Base-by-base conservation (phyloP, 1,284 basidiomycete genomes). In the Pholiota adiposa region DNA sequence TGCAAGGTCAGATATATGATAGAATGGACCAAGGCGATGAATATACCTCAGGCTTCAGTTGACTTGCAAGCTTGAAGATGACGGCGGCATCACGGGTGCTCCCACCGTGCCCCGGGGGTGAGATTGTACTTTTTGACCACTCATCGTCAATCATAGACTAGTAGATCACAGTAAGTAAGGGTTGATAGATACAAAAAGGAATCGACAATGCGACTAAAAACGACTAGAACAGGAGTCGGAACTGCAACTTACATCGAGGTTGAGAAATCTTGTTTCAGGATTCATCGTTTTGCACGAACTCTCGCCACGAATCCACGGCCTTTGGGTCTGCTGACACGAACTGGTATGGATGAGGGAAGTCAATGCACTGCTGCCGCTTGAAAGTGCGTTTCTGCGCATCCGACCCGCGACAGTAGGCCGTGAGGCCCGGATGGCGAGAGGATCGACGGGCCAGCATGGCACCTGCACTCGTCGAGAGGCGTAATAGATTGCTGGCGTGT, bases 41-140 rank as follows among this genome's bases (percentile, higher is more conserved):
- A 36, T 59, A 21, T 67, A 92, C 92, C 63, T 87, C 83, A 27
- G 94, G 94, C 65, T 86, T 87, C 44, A 94, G 83, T 66, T 90
- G 84, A 23, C 85, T 82, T 7, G 92, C 92, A 18, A 96, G 79
- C 75, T 96, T 96, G 79, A 94, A 93, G 38, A 96, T 85, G 23
- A 94, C 93, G 6, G 89, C 85, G 1, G 88, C 86, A 66, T 94
- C 89, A 64, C 84, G 86, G 36, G 76, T 71, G 14, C 82, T 78
- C 34, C 86, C 81, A 21, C 85, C 83, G 27, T 79, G 74, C n/a
- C 91, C 90, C 8, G 92, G 90, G 2, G 89, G 80, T 25, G 78
- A 70, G 48, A 96, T 84, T 82, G 66, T 89, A 76, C 68, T 85
- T 87, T 70, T 82, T 84, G 59, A 96, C 76, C 48, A 88, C 41